Percentiles rank a stretch among this genome's conserved stretches.
Conservation (phyloP, 768 basidiomycete genomes). For the Cystoderma amianthinum region DNA sequence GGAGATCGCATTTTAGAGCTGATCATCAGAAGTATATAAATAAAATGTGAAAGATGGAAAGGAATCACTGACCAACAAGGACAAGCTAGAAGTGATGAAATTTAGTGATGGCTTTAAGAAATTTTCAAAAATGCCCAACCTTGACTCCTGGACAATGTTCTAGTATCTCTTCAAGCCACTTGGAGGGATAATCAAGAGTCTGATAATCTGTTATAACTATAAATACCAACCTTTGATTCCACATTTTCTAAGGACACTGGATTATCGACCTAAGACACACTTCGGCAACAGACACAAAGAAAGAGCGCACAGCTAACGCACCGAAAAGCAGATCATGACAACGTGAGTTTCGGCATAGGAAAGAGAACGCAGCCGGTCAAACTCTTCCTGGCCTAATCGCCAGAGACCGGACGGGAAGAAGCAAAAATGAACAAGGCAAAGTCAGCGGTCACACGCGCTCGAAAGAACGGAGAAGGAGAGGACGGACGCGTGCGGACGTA, state of each 20-base stretch:
- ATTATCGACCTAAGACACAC: conserved; percentile 69
- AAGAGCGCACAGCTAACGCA: conserved; percentile 28
- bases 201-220: conserved; percentile 1
- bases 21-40: conserved; percentile 6
- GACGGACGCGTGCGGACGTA: conserved; percentile 24
- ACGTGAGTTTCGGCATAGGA: conserved; percentile 97
- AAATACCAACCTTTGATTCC: conserved; percentile 69
- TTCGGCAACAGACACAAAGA: too few species aligned
- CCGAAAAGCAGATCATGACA: conserved; percentile 94
- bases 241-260: conserved; percentile 94
- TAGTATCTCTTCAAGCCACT: conserved; percentile 93
- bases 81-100: conserved; percentile 51
- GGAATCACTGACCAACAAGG: conserved; percentile 69
- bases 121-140: conserved; percentile 38
- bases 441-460: too few species aligned
- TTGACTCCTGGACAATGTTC: conserved; percentile 96
- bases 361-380: conserved; percentile 88
- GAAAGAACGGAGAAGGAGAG: conserved; percentile 3
- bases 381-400: conserved; percentile 83
- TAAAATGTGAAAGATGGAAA: background rate
- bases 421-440: conserved; percentile 23
- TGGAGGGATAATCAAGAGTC: conserved; percentile 5
- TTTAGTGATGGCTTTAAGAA: too few species aligned
- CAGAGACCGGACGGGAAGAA: conserved; percentile 10
- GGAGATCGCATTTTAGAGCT: conserved; percentile 95